Percentiles rank a stretch among this genome's conserved stretches.
These are phyloP conservation scores for Micractinium sp. DNA, from an alignment of 139 green algal species.

Conservation along the genomic window DNA sequence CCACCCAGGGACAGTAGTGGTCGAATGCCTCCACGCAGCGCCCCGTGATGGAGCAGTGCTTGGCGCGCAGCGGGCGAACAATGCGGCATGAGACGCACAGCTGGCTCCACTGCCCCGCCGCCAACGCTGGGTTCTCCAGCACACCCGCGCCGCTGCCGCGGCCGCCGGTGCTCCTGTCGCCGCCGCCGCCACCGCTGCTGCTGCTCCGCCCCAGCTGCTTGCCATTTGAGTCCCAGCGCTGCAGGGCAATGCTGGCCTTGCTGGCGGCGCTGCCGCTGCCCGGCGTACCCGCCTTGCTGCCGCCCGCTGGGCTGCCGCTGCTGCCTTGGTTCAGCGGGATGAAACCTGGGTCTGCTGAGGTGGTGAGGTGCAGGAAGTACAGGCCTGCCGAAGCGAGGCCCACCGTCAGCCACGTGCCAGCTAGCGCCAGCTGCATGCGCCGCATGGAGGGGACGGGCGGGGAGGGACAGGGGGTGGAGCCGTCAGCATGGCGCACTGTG, in stretches of 20 bases:
- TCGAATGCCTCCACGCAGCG: constrained; percentile 95
- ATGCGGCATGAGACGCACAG: constrained; percentile 93
- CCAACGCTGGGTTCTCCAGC: constrained; percentile 87
- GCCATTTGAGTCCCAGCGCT: constrained; percentile 37
- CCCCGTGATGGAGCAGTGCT: constrained; percentile 89
- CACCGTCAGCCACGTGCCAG: constrained; percentile 50
- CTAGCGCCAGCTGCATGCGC: not conserved
- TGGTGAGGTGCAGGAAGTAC: constrained; percentile 79
- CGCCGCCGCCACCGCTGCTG: not conserved
- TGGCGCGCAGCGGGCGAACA: constrained; percentile 89
- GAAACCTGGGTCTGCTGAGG: constrained; percentile 82
- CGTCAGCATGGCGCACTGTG: not conserved
- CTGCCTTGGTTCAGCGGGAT: constrained; percentile 45
- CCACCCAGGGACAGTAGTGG: constrained; percentile 98
- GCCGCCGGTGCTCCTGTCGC: not conserved
- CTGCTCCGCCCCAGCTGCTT: constrained; percentile 1
- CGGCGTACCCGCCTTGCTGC: constrained; percentile 8
- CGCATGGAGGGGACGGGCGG: too few relatives aligned
- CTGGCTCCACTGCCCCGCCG: constrained; percentile 87
- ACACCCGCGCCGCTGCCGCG: not conserved
- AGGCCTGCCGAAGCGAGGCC: constrained; percentile 59
- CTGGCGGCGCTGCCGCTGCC: constrained; percentile 17
- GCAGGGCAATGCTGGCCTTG: constrained; percentile 17
- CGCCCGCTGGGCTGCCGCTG: not conserved
- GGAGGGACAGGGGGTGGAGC: not conserved